Percentiles rank a stretch among this genome's conserved stretches.
Evolutionary conservation across 2,329 filamentous ascomycete species (phyloP).

Genomic region (Endothia cerciana): DNA sequence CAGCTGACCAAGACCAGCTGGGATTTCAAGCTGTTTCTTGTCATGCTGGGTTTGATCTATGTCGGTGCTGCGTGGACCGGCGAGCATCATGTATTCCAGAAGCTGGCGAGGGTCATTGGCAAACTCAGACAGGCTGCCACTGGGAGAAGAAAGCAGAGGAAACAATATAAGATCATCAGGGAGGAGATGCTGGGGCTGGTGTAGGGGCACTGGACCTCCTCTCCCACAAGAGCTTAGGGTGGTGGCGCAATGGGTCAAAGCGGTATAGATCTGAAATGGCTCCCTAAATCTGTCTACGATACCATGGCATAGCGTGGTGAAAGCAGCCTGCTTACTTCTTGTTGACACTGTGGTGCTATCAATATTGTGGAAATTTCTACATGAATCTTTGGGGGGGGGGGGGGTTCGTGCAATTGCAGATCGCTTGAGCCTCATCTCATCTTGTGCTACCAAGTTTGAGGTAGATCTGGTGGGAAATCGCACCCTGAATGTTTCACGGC

Average conservation of each 20-base stretch:
- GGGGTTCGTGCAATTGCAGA: not conserved
- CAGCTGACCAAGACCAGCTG: constrained; percentile 78
- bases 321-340: not conserved
- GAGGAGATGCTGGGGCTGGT: constrained; percentile 62
- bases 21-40: constrained; percentile 73
- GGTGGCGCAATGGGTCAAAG: not conserved
- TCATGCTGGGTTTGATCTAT: constrained; percentile 71
- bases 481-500: constrained; percentile 9
- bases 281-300: not conserved
- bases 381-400: not conserved
- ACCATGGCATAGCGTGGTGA: not conserved
- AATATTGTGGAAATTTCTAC: not conserved
- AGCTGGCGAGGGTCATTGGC: constrained; percentile 70
- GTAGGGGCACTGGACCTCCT: constrained; percentile 10
- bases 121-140: constrained; percentile 60
- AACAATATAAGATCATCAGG: constrained; percentile 82
- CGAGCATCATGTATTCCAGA: constrained; percentile 73
- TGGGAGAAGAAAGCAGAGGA: constrained; percentile 73
- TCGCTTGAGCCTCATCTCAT: constrained; percentile 7
- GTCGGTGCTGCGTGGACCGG: constrained; percentile 71
- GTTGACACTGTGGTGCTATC: not conserved
- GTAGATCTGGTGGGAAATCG: not conserved
- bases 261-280: not conserved
- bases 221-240: not conserved
- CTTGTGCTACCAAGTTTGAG: not conserved